Conservation (phyloP, 1,284 basidiomycete genomes). For the Microbotryum violaceum region DNA sequence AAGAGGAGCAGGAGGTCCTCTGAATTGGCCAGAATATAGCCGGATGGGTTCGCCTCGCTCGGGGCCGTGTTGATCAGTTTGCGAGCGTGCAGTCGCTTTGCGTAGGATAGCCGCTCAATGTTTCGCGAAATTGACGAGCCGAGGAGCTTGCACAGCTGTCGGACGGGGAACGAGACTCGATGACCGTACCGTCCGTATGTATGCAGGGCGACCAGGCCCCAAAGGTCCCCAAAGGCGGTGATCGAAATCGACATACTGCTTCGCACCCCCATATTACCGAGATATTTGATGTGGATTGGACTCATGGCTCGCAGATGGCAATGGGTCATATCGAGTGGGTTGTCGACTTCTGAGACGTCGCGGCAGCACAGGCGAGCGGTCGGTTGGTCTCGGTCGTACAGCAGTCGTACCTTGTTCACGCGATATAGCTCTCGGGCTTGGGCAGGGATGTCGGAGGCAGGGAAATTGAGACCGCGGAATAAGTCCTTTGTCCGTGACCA, state of each 20-base stretch:
- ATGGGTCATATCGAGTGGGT: constrained; percentile 79
- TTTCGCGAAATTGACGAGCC: constrained; percentile 77
- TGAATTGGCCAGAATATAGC: constrained; percentile 79
- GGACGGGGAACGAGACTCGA: constrained; percentile 36
- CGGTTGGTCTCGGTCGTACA: constrained; percentile 69
- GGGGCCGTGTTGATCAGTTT: constrained; percentile 75
- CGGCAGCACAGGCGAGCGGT: constrained; percentile 71
- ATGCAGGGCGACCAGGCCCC: constrained; percentile 79
- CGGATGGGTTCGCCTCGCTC: constrained; percentile 63
- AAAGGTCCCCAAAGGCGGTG: constrained; percentile 70
- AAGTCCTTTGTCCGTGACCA: constrained; percentile 72
- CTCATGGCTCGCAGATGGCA: constrained; percentile 81
- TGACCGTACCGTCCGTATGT: constrained; percentile 55
- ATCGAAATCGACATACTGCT: constrained; percentile 84
- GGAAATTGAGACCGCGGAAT: constrained; percentile 52
- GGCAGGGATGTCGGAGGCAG: constrained; percentile 49
- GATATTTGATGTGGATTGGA: constrained; percentile 73
- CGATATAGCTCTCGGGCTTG: constrained; percentile 53
- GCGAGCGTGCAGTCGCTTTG: constrained; percentile 65
- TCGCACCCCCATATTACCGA: constrained; percentile 70
- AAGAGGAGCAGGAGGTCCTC: constrained; percentile 70
- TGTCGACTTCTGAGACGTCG: constrained; percentile 57
- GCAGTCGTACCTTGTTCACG: constrained; percentile 66
- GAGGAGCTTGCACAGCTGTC: constrained; percentile 52
- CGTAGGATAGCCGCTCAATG: constrained; percentile 73